Percentiles rank a stretch among this genome's conserved stretches.
These are phyloP conservation scores for Citrus medica DNA, from an alignment of 345 rosid species.

Conservation along the genomic window DNA sequence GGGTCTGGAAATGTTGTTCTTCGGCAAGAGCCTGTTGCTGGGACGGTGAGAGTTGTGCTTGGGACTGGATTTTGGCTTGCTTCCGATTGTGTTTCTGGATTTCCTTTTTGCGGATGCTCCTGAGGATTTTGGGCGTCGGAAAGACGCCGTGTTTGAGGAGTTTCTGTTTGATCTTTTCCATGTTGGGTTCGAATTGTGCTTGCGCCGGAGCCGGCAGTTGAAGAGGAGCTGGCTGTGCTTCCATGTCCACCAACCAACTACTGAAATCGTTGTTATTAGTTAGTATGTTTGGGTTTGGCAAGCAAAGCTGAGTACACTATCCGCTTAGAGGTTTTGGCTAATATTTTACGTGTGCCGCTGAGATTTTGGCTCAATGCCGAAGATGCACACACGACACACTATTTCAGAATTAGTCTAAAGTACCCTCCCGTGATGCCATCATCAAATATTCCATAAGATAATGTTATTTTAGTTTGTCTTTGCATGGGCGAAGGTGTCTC, in stretches of 20 bases:
- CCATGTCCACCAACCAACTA: slow-evolving; percentile 32
- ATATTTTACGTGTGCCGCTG: not conserved
- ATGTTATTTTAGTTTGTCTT: too few species aligned
- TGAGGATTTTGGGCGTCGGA: slow-evolving; percentile 74
- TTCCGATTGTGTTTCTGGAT: slow-evolving; percentile 77
- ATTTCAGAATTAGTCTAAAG: not conserved
- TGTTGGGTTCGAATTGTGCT: slow-evolving; percentile 52
- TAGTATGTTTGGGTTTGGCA: not conserved
- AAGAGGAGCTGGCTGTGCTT: slow-evolving; percentile 39
- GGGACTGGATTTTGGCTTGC: slow-evolving; percentile 32
- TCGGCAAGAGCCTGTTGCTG: slow-evolving; percentile 44
- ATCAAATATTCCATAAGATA: too few species aligned
- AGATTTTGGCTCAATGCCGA: not conserved
- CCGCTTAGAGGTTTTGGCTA: too few species aligned
- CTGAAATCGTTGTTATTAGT: not conserved
- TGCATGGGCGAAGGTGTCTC: too few species aligned
- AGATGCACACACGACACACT: not conserved
- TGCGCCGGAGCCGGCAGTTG: slow-evolving; percentile 10
- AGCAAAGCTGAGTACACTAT: too few species aligned
- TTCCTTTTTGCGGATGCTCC: slow-evolving; percentile 68
- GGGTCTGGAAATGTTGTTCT: slow-evolving; percentile 44
- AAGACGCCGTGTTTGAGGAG: slow-evolving; percentile 54
- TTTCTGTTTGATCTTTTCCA: slow-evolving; percentile 51
- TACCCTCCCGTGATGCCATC: too few species aligned
- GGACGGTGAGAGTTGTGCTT: slow-evolving; percentile 39